Percentiles rank a stretch among this genome's conserved stretches.
These are phyloP conservation scores for Mycocentrospora acerina DNA, from an alignment of 2,329 filamentous ascomycete species.

Conservation along the genomic window DNA sequence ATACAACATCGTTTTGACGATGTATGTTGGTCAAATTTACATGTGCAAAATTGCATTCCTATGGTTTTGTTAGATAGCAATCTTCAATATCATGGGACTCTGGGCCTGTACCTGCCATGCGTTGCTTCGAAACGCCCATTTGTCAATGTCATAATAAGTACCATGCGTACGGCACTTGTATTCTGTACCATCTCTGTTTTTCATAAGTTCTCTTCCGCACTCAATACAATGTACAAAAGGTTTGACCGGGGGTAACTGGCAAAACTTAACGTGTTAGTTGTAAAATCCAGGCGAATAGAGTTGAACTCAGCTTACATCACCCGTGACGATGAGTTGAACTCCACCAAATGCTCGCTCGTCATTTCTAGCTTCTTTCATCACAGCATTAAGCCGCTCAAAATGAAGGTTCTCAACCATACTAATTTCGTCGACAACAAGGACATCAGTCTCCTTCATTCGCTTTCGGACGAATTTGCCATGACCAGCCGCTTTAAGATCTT, in stretches of 20 bases:
- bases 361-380: conserved; percentile 47
- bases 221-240: conserved; percentile 56
- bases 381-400: conserved; percentile 52
- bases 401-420: conserved; percentile 63
- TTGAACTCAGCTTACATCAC: conserved; percentile 45
- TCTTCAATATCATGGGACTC: no score
- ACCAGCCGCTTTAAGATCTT: conserved; percentile 35
- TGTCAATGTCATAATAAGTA: conserved; percentile 51
- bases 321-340: conserved; percentile 58
- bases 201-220: conserved; percentile 46
- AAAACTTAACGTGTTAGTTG: conserved; percentile 20
- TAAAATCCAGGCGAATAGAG: conserved; percentile 24
- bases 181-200: conserved; percentile 2
- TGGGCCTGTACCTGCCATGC: conserved; percentile 49
- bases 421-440: conserved; percentile 66
- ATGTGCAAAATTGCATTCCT: conserved; percentile 55
- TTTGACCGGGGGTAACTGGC: conserved; percentile 57
- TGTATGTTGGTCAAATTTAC: conserved; percentile 58
- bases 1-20: conserved; percentile 57
- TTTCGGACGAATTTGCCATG: conserved; percentile 38
- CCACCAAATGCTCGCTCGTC: conserved; percentile 45
- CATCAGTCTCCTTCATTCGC: conserved; percentile 47
- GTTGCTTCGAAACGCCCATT: conserved; percentile 61
- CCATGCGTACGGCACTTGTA: conserved; percentile 29
- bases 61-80: conserved; percentile 2